A percentile compares a stretch with the other conserved stretches of the same genome.
These are phyloP conservation scores for Paramecium primaurelia DNA, from an alignment of 73 alveolate species.

Conservation along the genomic window DNA sequence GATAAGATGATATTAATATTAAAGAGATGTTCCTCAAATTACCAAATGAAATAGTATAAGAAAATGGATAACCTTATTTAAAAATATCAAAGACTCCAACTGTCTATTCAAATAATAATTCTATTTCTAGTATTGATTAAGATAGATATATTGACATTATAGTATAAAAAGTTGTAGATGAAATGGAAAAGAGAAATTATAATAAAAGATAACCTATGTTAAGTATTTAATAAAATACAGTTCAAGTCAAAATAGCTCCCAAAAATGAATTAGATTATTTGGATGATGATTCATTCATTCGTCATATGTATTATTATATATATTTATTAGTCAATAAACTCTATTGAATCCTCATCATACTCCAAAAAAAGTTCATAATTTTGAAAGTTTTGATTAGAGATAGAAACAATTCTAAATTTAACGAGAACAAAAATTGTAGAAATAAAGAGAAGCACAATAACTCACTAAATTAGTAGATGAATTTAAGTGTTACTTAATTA, in stretches of 20 bases:
- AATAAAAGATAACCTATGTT: background rate
- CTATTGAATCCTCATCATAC: background rate
- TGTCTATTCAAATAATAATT: background rate
- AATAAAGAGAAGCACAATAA: background rate
- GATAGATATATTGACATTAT: background rate
- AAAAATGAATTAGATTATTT: background rate
- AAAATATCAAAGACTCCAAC: background rate
- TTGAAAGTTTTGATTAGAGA: background rate
- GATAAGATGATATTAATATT: background rate
- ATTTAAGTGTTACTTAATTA: background rate
- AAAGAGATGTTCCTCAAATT: background rate
- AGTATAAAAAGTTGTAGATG: background rate
- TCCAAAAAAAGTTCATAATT: background rate
- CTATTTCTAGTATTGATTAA: background rate
- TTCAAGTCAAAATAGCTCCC: background rate
- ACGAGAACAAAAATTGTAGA: background rate
- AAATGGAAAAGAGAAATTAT: background rate
- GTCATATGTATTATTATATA: background rate
- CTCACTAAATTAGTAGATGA: background rate
- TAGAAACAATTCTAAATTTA: background rate
- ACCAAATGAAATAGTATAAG: background rate
- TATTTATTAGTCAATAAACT: background rate
- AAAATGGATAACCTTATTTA: background rate
- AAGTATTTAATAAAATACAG: background rate
- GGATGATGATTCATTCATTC: conserved; percentile 16